A percentile compares a stretch with the other conserved stretches of the same genome.
phyloP scores from a whole-genome alignment of 2,329 filamentous ascomycete genomes.

The Alternaria sp. region DNA sequence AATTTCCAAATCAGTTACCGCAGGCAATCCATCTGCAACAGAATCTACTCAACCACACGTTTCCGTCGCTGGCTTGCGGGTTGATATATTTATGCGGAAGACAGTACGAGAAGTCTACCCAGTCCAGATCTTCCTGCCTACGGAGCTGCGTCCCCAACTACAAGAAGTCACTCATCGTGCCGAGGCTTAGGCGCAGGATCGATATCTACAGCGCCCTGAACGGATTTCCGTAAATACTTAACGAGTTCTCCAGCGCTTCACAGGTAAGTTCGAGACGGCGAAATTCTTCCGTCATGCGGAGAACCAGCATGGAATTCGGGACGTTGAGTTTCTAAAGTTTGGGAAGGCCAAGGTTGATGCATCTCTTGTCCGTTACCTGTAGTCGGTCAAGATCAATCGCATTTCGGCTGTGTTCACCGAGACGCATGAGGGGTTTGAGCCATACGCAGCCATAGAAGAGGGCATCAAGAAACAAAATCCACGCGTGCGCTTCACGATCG shows the following conservation, averaged over 20 bases:
- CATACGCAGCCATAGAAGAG: conserved; percentile 17
- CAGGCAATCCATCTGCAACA: conserved; percentile 21
- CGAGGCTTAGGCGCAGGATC: conserved; percentile 19
- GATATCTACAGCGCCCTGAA: conserved; percentile 12
- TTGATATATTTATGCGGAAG: conserved; percentile 29
- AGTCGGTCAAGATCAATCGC: conserved; percentile 10
- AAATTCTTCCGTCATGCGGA: conserved; percentile 20
- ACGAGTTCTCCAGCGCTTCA: conserved; percentile 27
- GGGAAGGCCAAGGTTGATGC: conserved; percentile 16
- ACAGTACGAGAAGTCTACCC: conserved; percentile 14
- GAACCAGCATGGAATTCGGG: conserved; percentile 8
- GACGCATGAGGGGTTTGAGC: conserved; percentile 21
- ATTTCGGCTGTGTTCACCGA: conserved; percentile 29
- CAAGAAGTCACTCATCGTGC: conserved; percentile 15
- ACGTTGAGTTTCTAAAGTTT: conserved; percentile 25
- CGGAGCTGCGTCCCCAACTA: not conserved
- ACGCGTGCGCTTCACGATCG: conserved; percentile 23
- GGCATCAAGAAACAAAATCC: conserved; percentile 21
- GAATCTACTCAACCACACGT: conserved; percentile 14
- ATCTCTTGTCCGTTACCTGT: conserved; percentile 27
- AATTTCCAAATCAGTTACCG: not conserved
- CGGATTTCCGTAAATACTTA: conserved; percentile 17
- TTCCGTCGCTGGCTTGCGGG: conserved; percentile 11
- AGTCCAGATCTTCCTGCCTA: not conserved
- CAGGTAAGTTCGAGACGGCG: conserved; percentile 17